phyloP scores from a whole-genome alignment of 305 asterid species.

The Fraxinus floribunda region DNA sequence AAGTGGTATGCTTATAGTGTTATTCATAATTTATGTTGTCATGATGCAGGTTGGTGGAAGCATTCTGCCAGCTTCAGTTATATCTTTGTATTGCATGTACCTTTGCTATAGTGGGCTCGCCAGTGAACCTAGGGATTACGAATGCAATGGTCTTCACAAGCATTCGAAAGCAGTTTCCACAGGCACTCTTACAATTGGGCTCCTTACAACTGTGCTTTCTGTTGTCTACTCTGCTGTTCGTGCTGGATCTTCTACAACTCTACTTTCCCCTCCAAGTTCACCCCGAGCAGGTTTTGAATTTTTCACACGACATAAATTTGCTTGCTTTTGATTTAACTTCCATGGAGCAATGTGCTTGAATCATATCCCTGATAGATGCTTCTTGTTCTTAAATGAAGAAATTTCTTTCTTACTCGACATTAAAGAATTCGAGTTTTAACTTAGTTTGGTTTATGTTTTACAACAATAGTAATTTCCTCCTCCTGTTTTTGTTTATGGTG shows the following conservation, averaged over 20 bases:
- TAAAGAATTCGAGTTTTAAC: not conserved
- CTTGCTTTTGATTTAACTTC: not conserved
- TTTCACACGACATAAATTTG: not conserved
- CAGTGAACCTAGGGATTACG: conserved; percentile 93
- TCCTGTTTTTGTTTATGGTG: not conserved
- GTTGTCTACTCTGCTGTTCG: conserved; percentile 96
- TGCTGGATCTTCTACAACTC: conserved; percentile 86
- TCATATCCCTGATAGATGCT: not conserved
- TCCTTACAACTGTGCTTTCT: conserved; percentile 78
- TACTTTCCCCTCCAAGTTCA: conserved; percentile 91
- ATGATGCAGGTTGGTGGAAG: conserved; percentile 68
- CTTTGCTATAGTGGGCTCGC: conserved; percentile 94
- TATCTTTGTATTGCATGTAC: conserved; percentile 89
- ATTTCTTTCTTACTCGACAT: conserved; percentile 1
- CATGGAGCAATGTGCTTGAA: not conserved
- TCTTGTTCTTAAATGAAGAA: not conserved
- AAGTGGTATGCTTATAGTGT: not conserved
- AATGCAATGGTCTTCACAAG: conserved; percentile 90
- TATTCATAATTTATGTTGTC: conserved; percentile 9
- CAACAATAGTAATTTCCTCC: not conserved
- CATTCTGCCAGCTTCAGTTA: conserved; percentile 83
- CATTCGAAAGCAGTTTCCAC: conserved; percentile 83
- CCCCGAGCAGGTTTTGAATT: conserved; percentile 65
- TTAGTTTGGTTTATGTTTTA: not conserved
- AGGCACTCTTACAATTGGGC: conserved; percentile 69